phyloP scores from a whole-genome alignment of 148 eudicot species.

The Chenopodium album region DNA sequence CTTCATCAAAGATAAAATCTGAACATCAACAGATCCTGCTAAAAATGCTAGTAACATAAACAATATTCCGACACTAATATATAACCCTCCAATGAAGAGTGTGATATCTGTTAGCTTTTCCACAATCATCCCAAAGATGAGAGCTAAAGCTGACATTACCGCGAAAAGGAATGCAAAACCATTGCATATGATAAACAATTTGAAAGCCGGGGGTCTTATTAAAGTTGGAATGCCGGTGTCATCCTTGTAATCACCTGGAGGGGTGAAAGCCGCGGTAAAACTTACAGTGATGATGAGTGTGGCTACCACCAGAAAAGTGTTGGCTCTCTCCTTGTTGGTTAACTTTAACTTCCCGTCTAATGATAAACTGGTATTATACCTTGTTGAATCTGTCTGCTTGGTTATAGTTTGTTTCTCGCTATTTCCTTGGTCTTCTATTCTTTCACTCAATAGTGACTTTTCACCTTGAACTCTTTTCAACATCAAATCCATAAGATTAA shows the following conservation, averaged over 20 bases:
- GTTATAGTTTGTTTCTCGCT: not conserved
- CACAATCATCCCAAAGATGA: not conserved
- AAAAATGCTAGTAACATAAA: no score
- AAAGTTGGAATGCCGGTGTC: not conserved
- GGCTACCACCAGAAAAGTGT: conserved; percentile 2
- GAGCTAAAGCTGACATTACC: not conserved
- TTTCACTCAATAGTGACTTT: not conserved
- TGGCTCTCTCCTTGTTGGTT: not conserved
- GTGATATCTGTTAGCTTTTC: no score
- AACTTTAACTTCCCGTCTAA: no score
- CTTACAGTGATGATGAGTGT: conserved; percentile 1
- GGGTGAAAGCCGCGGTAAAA: not conserved
- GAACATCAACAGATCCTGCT: no score
- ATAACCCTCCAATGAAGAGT: no score
- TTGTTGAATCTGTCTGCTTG: not conserved
- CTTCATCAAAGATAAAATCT: no score
- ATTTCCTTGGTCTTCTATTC: not conserved
- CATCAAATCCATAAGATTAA: not conserved
- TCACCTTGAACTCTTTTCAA: not conserved
- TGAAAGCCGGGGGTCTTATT: not conserved
- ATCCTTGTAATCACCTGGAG: not conserved
- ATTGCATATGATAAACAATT: not conserved
- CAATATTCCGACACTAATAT: no score
- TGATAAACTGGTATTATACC: no score
- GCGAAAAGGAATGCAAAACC: not conserved